Percentiles rank a stretch among this genome's conserved stretches.
Evolutionary conservation across 441 rosid genomes (phyloP).

Genomic region (Erodium trifolium): DNA sequence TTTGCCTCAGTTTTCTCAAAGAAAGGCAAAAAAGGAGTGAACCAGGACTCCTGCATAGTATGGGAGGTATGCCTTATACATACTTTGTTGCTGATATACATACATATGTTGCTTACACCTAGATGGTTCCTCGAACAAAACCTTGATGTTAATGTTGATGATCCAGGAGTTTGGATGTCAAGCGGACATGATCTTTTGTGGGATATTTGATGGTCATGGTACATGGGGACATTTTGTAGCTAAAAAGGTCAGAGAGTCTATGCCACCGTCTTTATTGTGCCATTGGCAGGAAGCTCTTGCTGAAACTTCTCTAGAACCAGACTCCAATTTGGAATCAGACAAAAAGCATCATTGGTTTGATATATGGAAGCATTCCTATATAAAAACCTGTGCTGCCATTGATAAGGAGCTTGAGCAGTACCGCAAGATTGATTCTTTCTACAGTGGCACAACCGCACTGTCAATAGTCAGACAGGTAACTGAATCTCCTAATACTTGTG

Average conservation of each 20-base stretch:
- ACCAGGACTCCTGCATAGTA: slow-evolving; percentile 80
- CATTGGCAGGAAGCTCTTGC: slow-evolving; percentile 79
- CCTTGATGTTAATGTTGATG: neutral
- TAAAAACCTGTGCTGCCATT: slow-evolving; percentile 61
- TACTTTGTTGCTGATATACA: no score
- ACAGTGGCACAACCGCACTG: slow-evolving; percentile 82
- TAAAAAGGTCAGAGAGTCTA: slow-evolving; percentile 63
- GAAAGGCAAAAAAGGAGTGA: slow-evolving; percentile 74
- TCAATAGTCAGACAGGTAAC: slow-evolving; percentile 76
- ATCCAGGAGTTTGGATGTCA: slow-evolving; percentile 71
- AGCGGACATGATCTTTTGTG: slow-evolving; percentile 78
- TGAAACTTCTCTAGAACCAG: slow-evolving; percentile 38
- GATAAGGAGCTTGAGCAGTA: slow-evolving; percentile 61
- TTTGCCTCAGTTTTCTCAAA: slow-evolving; percentile 63
- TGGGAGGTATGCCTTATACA: slow-evolving; percentile 60
- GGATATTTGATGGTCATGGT: slow-evolving; percentile 93
- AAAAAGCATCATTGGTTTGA: slow-evolving; percentile 44
- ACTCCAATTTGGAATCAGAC: slow-evolving; percentile 42
- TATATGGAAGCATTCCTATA: slow-evolving; percentile 68
- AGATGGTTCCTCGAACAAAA: neutral
- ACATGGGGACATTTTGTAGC: slow-evolving; percentile 94
- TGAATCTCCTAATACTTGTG: neutral
- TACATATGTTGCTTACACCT: neutral
- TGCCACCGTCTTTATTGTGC: slow-evolving; percentile 58
- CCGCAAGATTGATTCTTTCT: slow-evolving; percentile 57